Percentiles rank a stretch among this genome's conserved stretches.
Evolutionary conservation across 2,329 filamentous ascomycete species (phyloP).

Genomic region (Fusarium transvaalense): DNA sequence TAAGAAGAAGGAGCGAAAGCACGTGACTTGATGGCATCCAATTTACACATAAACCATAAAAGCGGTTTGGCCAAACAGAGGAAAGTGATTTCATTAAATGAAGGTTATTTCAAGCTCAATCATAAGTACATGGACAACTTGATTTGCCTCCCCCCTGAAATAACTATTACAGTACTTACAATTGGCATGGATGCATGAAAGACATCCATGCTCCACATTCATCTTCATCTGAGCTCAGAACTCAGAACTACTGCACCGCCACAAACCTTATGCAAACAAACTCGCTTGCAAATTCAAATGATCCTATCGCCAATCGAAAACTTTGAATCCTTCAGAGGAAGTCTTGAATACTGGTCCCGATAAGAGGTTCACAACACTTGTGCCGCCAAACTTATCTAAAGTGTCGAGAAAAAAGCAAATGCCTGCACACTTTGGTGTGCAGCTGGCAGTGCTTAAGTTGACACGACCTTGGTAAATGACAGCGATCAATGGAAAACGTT

Average conservation of each 20-base stretch:
- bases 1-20: slow-evolving; percentile 36
- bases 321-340: neutral
- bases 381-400: neutral
- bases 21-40: slow-evolving; percentile 32
- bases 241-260: slow-evolving; percentile 33
- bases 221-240: neutral
- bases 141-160: neutral
- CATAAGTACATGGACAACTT: neutral
- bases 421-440: neutral
- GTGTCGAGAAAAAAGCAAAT: neutral
- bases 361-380: neutral
- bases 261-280: slow-evolving; percentile 9
- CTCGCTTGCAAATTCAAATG: neutral
- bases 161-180: neutral
- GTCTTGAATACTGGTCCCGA: neutral
- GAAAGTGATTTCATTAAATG: neutral
- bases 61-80: neutral
- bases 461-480: neutral
- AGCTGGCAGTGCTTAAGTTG: neutral
- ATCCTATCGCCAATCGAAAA: slow-evolving; percentile 19
- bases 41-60: neutral
- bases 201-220: neutral
- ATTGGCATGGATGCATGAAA: neutral
- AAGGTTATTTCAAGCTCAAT: neutral
- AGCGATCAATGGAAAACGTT: neutral